Percentiles rank a stretch among this genome's conserved stretches.
Evolutionary conservation across 2,329 filamentous ascomycete species (phyloP).

Genomic region (Fonsecaea nubica): DNA sequence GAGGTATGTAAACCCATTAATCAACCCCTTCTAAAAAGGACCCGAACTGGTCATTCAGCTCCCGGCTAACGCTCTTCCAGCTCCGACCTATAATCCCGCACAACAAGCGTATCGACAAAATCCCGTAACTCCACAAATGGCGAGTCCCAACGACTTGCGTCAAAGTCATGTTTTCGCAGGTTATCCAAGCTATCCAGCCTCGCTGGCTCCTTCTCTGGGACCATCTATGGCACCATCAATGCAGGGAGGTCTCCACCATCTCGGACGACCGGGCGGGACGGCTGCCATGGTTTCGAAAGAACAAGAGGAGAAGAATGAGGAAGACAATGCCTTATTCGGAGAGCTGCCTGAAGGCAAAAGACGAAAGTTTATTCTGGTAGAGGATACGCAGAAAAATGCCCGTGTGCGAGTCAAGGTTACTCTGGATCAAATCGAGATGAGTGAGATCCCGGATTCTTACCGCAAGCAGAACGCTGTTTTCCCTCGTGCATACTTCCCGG

Average conservation of each 20-base stretch:
- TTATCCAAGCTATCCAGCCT: conserved; percentile 70
- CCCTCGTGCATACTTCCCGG: conserved; percentile 87
- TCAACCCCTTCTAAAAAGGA: neutral
- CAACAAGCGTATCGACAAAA: conserved; percentile 37
- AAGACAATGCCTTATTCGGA: conserved; percentile 77
- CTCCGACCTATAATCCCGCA: conserved; percentile 36
- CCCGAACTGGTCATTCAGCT: neutral
- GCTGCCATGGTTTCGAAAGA: conserved; percentile 40
- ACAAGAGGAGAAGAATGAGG: conserved; percentile 48
- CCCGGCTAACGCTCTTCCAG: conserved; percentile 17
- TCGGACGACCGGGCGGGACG: conserved; percentile 41
- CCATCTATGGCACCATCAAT: conserved; percentile 70
- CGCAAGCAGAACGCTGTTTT: conserved; percentile 88
- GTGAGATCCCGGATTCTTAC: conserved; percentile 95
- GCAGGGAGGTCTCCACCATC: conserved; percentile 60
- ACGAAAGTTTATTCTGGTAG: conserved; percentile 95
- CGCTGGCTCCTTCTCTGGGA: conserved; percentile 65
- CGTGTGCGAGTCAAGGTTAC: conserved; percentile 88
- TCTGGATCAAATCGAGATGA: conserved; percentile 90
- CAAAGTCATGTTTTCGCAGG: conserved; percentile 76
- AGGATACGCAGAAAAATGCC: conserved; percentile 80
- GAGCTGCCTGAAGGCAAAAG: conserved; percentile 88
- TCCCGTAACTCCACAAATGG: conserved; percentile 36
- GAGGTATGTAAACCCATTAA: conserved; percentile 82
- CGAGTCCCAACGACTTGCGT: conserved; percentile 69